Percentiles rank a stretch among this genome's conserved stretches.
Evolutionary conservation across 768 basidiomycete genomes (phyloP).

Genomic region (Mycena floridula): DNA sequence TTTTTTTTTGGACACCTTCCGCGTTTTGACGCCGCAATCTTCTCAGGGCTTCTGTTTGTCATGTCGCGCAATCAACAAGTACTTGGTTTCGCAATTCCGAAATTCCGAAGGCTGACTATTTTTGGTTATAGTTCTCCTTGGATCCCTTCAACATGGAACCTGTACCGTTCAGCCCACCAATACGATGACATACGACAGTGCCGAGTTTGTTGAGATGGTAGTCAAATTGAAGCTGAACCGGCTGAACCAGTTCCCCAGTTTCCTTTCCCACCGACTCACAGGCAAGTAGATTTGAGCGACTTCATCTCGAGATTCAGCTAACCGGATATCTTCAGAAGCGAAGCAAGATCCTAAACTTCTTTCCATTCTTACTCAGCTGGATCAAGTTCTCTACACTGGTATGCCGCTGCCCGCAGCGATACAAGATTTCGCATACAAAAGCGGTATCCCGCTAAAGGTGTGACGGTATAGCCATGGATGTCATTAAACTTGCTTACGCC

Average conservation of each 20-base stretch:
- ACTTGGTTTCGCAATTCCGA: conserved; percentile 24
- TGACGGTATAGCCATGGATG: conserved; percentile 4
- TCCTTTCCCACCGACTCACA: conserved; percentile 61
- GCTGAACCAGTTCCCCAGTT: conserved; percentile 68
- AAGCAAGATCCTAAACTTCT: conserved; percentile 57
- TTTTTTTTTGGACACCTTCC: conserved; percentile 17
- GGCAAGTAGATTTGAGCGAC: too few species aligned
- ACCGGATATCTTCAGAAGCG: conserved; percentile 47
- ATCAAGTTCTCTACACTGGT: conserved; percentile 63
- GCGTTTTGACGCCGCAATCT: too few species aligned
- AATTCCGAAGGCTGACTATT: conserved; percentile 17
- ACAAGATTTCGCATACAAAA: conserved; percentile 62
- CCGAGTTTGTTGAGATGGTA: conserved; percentile 71
- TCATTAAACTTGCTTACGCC: conserved; percentile 10
- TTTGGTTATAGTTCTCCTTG: conserved; percentile 53
- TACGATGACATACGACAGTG: conserved; percentile 53
- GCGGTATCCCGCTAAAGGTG: conserved; percentile 63
- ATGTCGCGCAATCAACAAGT: conserved; percentile 76
- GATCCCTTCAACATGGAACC: conserved; percentile 63
- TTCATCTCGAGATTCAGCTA: too few species aligned
- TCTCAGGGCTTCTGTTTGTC: conserved; percentile 76
- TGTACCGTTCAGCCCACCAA: conserved; percentile 68
- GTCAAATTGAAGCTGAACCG: conserved; percentile 62
- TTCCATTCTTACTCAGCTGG: conserved; percentile 45
- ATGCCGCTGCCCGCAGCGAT: conserved; percentile 60